Base-by-base conservation (phyloP, 208 protist species). In the Angomonas ambiguus region DNA sequence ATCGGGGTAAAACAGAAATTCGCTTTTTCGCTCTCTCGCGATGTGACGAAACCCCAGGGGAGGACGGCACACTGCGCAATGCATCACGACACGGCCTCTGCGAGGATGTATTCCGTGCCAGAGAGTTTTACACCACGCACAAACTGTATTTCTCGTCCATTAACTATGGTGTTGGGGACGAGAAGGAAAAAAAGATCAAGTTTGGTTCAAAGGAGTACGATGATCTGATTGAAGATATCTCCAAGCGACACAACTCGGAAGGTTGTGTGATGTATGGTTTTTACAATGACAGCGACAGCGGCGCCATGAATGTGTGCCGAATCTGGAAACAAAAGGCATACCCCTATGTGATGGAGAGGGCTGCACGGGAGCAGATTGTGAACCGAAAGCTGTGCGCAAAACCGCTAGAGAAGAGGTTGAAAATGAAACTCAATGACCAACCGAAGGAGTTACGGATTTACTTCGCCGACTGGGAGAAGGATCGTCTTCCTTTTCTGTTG, bases 251-350 rank as follows among this genome's bases (percentile, higher is more conserved):
- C 8, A 79, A 85, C 66, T 74, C 72, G 38, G 76, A 79, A 25
- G 81, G 84, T 25, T 80, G 69, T 31, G 84, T 90, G n/a, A 68
- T 87, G 70, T 90, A 87, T 69, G 84, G 84, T 51, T 51, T 65
- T 25, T 72, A 66, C 42, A 24, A 28, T 2, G 20, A 27, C 10
- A 51, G 51, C 11, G 62, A 73, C 45, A 49, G n/a, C 8, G 16
- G 13, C 22, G 41, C 1, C 2, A 31, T 10, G n/a, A 41, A 3
- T 27, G 76, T 91, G 11, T 67, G 79, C 49, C 70, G 74, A 13
- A 10, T 91, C 34, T 87, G 80, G 80, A 80, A 79, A 61, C 64
- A 81, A 58, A 82, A 76, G 58, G 70, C 73, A 8, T 78, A 81
- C 63, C 67, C 76, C 28, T 83, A 81, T 59, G 68, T 71, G 25